Base-by-base conservation (phyloP, 495 filamentous ascomycete species). In the Neurospora sublineolata region DNA sequence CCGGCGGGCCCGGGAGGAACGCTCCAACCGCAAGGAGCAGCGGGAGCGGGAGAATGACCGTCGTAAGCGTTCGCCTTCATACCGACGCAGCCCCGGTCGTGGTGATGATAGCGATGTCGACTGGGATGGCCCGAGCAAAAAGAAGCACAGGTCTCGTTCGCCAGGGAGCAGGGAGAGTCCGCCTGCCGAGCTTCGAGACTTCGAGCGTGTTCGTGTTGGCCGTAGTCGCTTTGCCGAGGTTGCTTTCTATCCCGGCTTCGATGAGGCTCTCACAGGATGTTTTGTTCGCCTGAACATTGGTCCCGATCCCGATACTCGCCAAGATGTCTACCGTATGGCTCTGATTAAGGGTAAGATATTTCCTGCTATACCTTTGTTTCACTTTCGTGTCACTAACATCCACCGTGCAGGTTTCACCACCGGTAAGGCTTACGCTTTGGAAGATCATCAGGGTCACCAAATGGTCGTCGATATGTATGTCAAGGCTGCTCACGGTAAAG, bases 221-320 rank as follows among this genome's bases (percentile, higher is more conserved):
- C 87, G 96, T 40, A 88, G 83, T 72, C 90, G 91, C 75, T 94
- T 98, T 75, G 89, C 89, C 6, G 87, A 92, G 76, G 90, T 97
- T 52, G 96, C 92, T 83, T 97, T 95, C 83, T 92, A 92, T 73
- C 95, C 95, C 27, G 90, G 90, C 12, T 97, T 99, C 71, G 90
- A 94, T 20, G 86, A 93, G 39, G 86, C 90, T 37, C 90, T 97
- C 71, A 87, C 85, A 42, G 87, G 87, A 67, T 95, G 93, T 80
- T 97, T 90, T 79, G 89, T 87, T 36, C 91, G 95, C 68, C 87
- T 97, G 78, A 92, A 88, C 72, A 86, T 96, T 74, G 93, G 93
- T 30, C 83, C 88, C 18, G 89, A 94, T 75, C 82, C 84, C 30
- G 84, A 89, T 14, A 93, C 86, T 8, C 87, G 89, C 18, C 80